Base-by-base conservation (phyloP, 2,329 filamentous ascomycete genomes). In the Calonectria henricotiae region DNA sequence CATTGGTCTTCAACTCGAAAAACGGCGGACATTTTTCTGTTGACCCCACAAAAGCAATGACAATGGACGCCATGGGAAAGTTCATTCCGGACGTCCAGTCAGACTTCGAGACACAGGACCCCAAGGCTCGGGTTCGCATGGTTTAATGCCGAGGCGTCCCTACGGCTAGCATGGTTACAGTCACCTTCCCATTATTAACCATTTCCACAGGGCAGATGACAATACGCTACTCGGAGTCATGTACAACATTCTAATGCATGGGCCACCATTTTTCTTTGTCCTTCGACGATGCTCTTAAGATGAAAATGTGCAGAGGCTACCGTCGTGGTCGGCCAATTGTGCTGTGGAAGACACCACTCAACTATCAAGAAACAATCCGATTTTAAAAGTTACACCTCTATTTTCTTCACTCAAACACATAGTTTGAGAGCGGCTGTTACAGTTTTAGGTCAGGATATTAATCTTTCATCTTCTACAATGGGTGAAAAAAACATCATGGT, bases 101-200 rank as follows among this genome's bases (percentile, higher is more conserved):
- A 25, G 51, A 55, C 7, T 35, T 15, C 3, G 51, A 55, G n/a
- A 55, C 51, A 8, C 12, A 37, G 7, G 51, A 37, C 6, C 35
- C 35, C 32, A 55, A 55, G n/a, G 51, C 51, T 39, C 51, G 51
- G 32, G 23, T 55, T 25, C 51, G 51, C 11, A 32, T 55, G n/a
- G 51, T 55, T 39, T 17, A 55, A 39, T 55, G 37, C 32, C 51
- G 51, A 12, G 32, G 11, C 12, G 51, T 55, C 11, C 20, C 51
- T 23, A 55, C 51, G 11, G 51, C 51, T n/a, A 55, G 51, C 51
- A 55, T 55, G 51, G 51, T 55, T 55, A 55, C 32, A 55, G 39
- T 39, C n/a, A 55, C 3, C 32, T 55, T 39, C 51, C 51, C n/a
- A 55, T 55, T 13, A 55, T 55, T 12, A 32, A 55, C 6, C 32